Conservation (phyloP, 2,329 filamentous ascomycete species). For the Hypoxylon sp. region DNA sequence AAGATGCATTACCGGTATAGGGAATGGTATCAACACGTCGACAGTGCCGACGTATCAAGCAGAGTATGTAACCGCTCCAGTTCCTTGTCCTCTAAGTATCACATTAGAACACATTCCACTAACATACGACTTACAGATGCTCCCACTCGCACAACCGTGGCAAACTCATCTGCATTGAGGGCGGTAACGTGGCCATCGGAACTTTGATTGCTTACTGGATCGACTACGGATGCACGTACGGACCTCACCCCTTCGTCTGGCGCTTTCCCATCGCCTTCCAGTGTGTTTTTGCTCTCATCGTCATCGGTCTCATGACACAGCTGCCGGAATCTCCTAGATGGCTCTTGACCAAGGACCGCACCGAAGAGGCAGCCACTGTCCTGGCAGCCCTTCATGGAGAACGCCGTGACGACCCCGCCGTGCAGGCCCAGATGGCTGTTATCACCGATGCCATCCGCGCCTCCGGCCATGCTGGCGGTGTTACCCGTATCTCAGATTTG, state of each 20-base stretch:
- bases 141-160: slow-evolving; percentile 67
- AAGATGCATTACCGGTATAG: slow-evolving; percentile 64
- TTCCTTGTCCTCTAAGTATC: background rate
- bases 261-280: slow-evolving; percentile 59
- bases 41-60: slow-evolving; percentile 60
- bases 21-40: slow-evolving; percentile 64
- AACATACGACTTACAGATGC: slow-evolving; percentile 49
- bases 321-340: slow-evolving; percentile 68
- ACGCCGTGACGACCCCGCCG: slow-evolving; percentile 59
- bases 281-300: slow-evolving; percentile 60
- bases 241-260: slow-evolving; percentile 54
- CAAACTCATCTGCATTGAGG: slow-evolving; percentile 70
- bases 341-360: slow-evolving; percentile 60
- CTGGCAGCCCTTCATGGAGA: slow-evolving; percentile 68
- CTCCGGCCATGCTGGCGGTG: slow-evolving; percentile 51
- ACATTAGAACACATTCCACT: slow-evolving; percentile 15
- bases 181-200: slow-evolving; percentile 59
- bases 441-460: slow-evolving; percentile 52
- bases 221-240: slow-evolving; percentile 56
- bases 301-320: slow-evolving; percentile 55
- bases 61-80: slow-evolving; percentile 44
- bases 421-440: slow-evolving; percentile 63
- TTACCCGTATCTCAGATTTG: slow-evolving; percentile 57
- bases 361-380: slow-evolving; percentile 65
- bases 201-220: slow-evolving; percentile 60